phyloP scores from a whole-genome alignment of 306 rosid species.

The Herpetospermum pedunculosum region DNA sequence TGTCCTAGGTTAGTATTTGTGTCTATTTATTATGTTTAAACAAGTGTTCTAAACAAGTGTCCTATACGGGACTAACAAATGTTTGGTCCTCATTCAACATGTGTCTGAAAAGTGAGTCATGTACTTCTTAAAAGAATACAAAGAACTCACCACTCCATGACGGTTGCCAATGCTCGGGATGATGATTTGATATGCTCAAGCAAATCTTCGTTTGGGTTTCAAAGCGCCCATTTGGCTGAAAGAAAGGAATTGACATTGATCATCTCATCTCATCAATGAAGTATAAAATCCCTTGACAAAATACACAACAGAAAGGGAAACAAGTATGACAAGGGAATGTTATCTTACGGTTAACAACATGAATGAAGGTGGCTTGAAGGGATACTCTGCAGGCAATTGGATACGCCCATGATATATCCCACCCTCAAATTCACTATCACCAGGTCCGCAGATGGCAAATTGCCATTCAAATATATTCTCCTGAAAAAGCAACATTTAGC shows the following conservation, averaged over 20 bases:
- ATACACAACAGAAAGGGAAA: not conserved
- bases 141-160: constrained; percentile 79
- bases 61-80: no score
- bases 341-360: constrained; percentile 64
- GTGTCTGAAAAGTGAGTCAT: no score
- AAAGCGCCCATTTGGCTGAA: constrained; percentile 92
- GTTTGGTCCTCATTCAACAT: no score
- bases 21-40: no score
- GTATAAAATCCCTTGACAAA: not conserved
- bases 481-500: constrained; percentile 24
- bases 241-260: constrained; percentile 12
- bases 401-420: constrained; percentile 85
- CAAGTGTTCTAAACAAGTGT: no score
- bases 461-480: constrained; percentile 97
- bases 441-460: constrained; percentile 73
- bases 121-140: no score
- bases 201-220: constrained; percentile 95
- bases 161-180: constrained; percentile 99
- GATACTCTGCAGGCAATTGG: constrained; percentile 77
- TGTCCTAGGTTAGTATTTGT: no score
- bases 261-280: constrained; percentile 15
- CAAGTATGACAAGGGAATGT: not conserved
- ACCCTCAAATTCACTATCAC: constrained; percentile 73
- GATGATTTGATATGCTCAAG: constrained; percentile 94
- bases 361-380: constrained; percentile 87